These are phyloP conservation scores for Phytomonas sp. DNA, from an alignment of 208 protist species.

Conservation along the genomic window DNA sequence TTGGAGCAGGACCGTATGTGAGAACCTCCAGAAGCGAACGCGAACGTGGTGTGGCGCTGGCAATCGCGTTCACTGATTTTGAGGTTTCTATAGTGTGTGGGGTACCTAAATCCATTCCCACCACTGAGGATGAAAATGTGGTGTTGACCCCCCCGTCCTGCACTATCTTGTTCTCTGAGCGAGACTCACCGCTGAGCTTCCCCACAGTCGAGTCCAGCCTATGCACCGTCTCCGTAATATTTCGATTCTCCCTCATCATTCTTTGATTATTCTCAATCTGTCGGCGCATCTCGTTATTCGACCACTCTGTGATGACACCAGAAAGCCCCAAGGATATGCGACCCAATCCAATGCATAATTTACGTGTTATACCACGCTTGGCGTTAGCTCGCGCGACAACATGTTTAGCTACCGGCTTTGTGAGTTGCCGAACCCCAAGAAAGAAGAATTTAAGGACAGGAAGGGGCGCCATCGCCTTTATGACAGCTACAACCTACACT, in stretches of 20 bases:
- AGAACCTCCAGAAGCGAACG: constrained; percentile 56
- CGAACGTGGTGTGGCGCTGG: constrained; percentile 53
- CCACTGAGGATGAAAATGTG: background rate
- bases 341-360: constrained; percentile 66
- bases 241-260: background rate
- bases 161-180: background rate
- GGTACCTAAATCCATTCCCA: background rate
- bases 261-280: background rate
- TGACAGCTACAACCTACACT: constrained; percentile 2
- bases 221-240: constrained; percentile 13
- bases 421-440: constrained; percentile 68
- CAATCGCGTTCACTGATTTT: constrained; percentile 10
- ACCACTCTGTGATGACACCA: constrained; percentile 60
- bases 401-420: constrained; percentile 49
- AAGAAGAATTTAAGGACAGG: constrained; percentile 68
- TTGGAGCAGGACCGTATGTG: constrained; percentile 40
- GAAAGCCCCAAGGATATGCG: constrained; percentile 67
- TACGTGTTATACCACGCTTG: constrained; percentile 42
- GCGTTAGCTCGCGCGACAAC: constrained; percentile 52
- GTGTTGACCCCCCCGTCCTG: background rate
- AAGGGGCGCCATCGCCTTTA: constrained; percentile 58
- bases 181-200: constrained; percentile 1
- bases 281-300: constrained; percentile 23
- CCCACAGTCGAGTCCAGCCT: constrained; percentile 14
- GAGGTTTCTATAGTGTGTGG: constrained; percentile 1